Conservation (phyloP, 805 yeast species). For the Pichia phayaonensis region DNA sequence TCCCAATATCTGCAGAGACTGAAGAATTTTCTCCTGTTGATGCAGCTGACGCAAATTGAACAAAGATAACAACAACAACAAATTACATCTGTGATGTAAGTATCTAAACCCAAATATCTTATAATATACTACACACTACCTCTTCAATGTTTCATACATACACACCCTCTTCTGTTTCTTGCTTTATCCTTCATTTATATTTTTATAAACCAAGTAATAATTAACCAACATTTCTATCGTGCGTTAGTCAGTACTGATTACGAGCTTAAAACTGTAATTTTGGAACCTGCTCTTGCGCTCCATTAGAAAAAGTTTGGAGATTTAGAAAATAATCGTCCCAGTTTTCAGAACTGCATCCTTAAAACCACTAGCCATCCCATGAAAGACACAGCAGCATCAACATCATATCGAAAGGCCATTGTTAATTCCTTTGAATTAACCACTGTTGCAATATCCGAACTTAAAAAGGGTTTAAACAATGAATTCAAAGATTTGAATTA, state of each 20-base stretch:
- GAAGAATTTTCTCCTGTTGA: background rate
- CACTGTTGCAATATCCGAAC: slow-evolving; percentile 4
- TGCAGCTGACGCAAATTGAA: slow-evolving; percentile 20
- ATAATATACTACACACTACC: background rate
- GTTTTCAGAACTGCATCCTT: no score
- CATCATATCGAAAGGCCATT: slow-evolving; percentile 5
- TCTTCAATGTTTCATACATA: background rate
- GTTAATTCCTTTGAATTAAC: slow-evolving; percentile 17
- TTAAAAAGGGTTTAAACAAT: background rate
- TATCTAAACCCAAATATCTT: background rate
- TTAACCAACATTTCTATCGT: no score
- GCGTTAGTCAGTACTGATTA: no score
- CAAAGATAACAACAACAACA: background rate
- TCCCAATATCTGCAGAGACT: background rate
- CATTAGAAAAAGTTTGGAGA: no score
- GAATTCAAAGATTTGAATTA: background rate
- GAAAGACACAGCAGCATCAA: slow-evolving; percentile 1
- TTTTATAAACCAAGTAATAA: background rate
- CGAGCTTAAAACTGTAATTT: background rate
- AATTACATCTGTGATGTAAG: slow-evolving; percentile 24
- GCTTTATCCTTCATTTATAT: background rate
- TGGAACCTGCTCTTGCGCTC: no score
- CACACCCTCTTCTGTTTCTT: background rate
- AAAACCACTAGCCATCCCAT: background rate
- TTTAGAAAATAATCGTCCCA: background rate